A percentile compares a stretch with the other conserved stretches of the same genome.
phyloP scores from a whole-genome alignment of 805 yeast species.

The Metschnikowia bowlesiae region DNA sequence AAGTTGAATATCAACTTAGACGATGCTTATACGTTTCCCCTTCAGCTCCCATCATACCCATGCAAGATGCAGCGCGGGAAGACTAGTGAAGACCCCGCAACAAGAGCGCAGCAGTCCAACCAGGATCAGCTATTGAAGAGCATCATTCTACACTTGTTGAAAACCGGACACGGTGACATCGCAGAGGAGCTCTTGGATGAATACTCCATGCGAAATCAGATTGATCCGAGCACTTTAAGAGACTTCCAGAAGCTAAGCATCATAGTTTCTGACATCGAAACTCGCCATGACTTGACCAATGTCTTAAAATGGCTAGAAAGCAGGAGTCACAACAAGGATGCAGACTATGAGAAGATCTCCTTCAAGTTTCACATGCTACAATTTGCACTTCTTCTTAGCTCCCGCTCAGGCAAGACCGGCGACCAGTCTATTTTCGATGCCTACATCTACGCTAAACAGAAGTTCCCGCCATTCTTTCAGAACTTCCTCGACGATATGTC shows the following conservation, averaged over 20 bases:
- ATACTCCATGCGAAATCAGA: slow-evolving; percentile 16
- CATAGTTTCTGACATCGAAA: slow-evolving; percentile 32
- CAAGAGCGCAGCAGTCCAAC: slow-evolving; percentile 20
- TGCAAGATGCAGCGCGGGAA: slow-evolving; percentile 2
- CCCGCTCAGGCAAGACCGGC: slow-evolving; percentile 17
- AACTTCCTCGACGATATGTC: slow-evolving; percentile 31
- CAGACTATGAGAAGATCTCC: slow-evolving; percentile 24
- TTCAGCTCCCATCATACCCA: slow-evolving; percentile 29
- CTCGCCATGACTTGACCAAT: slow-evolving; percentile 27
- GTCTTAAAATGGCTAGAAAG: slow-evolving; percentile 33
- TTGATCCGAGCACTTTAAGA: slow-evolving; percentile 22
- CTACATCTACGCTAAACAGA: slow-evolving; percentile 34
- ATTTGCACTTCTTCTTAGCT: slow-evolving; percentile 27
- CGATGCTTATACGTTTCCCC: slow-evolving; percentile 39
- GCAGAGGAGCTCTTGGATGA: slow-evolving; percentile 28
- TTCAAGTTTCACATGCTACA: slow-evolving; percentile 41
- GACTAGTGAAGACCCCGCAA: background rate
- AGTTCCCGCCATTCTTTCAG: slow-evolving; percentile 31
- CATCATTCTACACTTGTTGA: slow-evolving; percentile 35
- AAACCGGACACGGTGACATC: slow-evolving; percentile 36
- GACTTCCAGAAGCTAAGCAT: slow-evolving; percentile 27
- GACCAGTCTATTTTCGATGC: slow-evolving; percentile 24
- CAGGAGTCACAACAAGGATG: slow-evolving; percentile 10
- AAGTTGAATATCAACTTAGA: slow-evolving; percentile 28
- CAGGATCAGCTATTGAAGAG: slow-evolving; percentile 32